phyloP scores from a whole-genome alignment of 2,329 filamentous ascomycete species.

The Cyclaneusma minus region DNA sequence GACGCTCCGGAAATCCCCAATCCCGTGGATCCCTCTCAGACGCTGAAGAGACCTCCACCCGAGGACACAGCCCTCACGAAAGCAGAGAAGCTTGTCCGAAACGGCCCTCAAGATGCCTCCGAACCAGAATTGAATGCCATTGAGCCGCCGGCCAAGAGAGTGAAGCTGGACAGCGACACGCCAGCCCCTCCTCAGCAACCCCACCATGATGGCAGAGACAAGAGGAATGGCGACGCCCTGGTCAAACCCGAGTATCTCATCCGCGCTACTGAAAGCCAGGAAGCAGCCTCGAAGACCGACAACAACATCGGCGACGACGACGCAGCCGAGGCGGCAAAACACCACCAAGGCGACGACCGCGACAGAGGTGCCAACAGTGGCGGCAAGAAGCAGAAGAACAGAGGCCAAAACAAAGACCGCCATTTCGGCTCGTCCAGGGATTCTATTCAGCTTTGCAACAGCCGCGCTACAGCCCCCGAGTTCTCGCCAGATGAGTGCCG shows the following conservation, averaged over 20 bases:
- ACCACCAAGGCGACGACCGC: conserved; percentile 23
- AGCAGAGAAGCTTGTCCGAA: conserved; percentile 15
- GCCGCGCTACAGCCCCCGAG: conserved; percentile 54
- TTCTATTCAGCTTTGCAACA: conserved; percentile 61
- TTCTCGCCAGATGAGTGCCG: conserved; percentile 67
- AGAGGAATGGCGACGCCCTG: conserved; percentile 15
- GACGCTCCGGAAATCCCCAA: conserved; percentile 6
- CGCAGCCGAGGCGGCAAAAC: conserved; percentile 38
- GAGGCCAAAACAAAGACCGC: conserved; percentile 71
- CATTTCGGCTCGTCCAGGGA: conserved; percentile 71
- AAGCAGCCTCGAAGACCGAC: no score
- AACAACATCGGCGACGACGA: conserved; percentile 34
- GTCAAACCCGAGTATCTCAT: conserved; percentile 19
- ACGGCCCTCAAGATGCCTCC: conserved; percentile 11
- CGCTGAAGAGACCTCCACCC: conserved; percentile 13
- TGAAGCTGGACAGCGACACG: conserved; percentile 31
- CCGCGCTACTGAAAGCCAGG: no score
- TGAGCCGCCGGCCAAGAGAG: conserved; percentile 39
- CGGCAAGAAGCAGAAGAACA: conserved; percentile 41
- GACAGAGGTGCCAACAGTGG: conserved; percentile 16
- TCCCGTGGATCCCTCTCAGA: conserved; percentile 10
- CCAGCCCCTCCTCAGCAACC: conserved; percentile 2
- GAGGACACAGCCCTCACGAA: conserved; percentile 17
- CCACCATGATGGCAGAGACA: conserved; percentile 11
- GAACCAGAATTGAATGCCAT: conserved; percentile 15